Evolutionary conservation across 164 flowering plant species (phyloP).

Genomic region (Umbilicus rupestris): DNA sequence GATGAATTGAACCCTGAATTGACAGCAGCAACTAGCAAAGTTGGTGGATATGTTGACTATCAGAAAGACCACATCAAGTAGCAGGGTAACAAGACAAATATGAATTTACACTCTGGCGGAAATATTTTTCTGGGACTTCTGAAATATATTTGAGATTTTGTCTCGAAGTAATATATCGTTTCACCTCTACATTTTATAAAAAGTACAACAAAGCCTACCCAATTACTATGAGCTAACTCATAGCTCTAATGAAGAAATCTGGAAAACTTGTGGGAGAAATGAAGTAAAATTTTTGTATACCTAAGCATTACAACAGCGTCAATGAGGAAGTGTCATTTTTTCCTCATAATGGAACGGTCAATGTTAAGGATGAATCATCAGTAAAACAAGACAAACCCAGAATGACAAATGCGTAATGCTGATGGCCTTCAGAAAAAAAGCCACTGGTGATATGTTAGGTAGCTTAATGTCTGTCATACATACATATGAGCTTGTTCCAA

Average conservation of each 20-base stretch:
- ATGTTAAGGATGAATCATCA: neutral
- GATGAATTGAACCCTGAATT: neutral
- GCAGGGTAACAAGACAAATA: neutral
- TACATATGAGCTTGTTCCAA: neutral
- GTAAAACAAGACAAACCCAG: neutral
- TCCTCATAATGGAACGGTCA: too few species aligned
- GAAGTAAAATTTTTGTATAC: too few species aligned
- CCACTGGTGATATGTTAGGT: neutral
- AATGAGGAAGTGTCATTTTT: too few species aligned
- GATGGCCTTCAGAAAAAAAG: neutral
- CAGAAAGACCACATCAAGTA: neutral
- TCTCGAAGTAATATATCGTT: neutral
- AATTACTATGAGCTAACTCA: neutral
- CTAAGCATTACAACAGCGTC: too few species aligned
- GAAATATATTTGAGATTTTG: neutral
- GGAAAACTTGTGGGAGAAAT: too few species aligned
- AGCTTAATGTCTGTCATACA: neutral
- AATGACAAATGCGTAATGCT: neutral
- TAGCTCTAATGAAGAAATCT: too few species aligned
- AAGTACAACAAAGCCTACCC: neutral
- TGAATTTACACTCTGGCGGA: neutral
- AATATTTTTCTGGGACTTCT: neutral
- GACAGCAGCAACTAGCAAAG: neutral
- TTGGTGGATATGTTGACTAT: neutral
- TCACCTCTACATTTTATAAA: neutral